phyloP scores from a whole-genome alignment of 2,329 filamentous ascomycete genomes.

The Neoarthrinium moseri region DNA sequence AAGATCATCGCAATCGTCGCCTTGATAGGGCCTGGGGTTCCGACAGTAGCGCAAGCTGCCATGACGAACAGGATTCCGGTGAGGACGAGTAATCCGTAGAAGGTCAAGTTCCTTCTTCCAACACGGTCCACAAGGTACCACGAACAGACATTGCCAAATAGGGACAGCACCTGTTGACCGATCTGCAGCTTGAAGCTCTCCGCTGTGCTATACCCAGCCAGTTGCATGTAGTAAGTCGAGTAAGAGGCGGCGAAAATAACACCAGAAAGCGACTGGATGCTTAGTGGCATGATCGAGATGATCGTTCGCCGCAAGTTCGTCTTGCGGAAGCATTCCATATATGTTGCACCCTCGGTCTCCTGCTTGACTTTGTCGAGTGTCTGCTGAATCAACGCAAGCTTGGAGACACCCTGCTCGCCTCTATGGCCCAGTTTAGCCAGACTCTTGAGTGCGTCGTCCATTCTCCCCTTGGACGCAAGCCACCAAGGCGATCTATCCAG shows the following conservation, averaged over 20 bases:
- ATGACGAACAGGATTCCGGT: conserved; percentile 38
- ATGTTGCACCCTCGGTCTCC: conserved; percentile 35
- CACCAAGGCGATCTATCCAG: conserved; percentile 44
- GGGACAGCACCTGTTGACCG: conserved; percentile 36
- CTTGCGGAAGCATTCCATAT: conserved; percentile 38
- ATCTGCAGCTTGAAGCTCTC: conserved; percentile 35
- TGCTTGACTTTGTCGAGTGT: conserved; percentile 31
- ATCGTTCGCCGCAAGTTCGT: conserved; percentile 29
- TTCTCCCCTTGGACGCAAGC: conserved; percentile 30
- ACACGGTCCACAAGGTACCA: conserved; percentile 35
- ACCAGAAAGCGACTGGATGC: conserved; percentile 10
- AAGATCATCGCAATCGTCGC: conserved; percentile 33
- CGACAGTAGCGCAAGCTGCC: conserved; percentile 31
- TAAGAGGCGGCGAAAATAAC: conserved; percentile 10
- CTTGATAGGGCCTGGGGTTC: conserved; percentile 16
- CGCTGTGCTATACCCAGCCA: conserved; percentile 15
- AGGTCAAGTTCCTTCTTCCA: conserved; percentile 33
- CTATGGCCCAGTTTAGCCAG: conserved; percentile 30
- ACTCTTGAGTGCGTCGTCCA: conserved; percentile 32
- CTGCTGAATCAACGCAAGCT: conserved; percentile 25
- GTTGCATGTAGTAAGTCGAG: conserved; percentile 9
- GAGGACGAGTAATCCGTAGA: conserved; percentile 31
- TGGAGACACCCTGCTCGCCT: conserved; percentile 24
- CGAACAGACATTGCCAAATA: conserved; percentile 38
- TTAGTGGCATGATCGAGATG: conserved; percentile 9